Evolutionary conservation across 805 yeast species (phyloP).

Genomic region (Maudiozyma saulgeensis): DNA sequence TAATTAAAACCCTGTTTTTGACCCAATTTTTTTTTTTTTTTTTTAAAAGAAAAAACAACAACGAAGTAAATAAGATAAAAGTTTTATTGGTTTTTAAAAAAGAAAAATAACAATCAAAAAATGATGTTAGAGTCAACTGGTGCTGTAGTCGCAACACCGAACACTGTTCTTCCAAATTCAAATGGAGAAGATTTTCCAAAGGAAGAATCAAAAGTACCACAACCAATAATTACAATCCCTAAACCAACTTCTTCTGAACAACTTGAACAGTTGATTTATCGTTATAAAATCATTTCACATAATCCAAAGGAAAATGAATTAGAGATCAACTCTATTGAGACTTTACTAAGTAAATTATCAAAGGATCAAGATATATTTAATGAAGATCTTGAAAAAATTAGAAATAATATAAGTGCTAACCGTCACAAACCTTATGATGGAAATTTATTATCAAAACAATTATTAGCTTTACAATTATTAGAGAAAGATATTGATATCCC

Average conservation of each 20-base stretch:
- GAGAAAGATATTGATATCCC: constrained; percentile 62
- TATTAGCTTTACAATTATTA: constrained; percentile 53
- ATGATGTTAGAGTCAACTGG: background rate
- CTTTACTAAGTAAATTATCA: constrained; percentile 33
- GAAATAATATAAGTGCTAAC: constrained; percentile 8
- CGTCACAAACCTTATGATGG: background rate
- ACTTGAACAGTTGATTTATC: constrained; percentile 24
- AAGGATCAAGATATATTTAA: constrained; percentile 32
- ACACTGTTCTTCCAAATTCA: background rate
- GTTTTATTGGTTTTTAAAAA: background rate
- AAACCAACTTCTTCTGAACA: constrained; percentile 20
- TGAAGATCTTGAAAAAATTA: constrained; percentile 23
- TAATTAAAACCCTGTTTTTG: background rate
- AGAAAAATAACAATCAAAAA: background rate
- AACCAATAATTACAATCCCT: constrained; percentile 14
- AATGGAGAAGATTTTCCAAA: background rate
- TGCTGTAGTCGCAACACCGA: background rate
- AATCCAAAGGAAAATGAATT: constrained; percentile 17
- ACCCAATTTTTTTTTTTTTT: background rate
- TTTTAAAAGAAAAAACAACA: background rate
- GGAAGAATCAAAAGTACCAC: background rate
- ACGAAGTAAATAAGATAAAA: background rate
- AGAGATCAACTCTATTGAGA: constrained; percentile 39
- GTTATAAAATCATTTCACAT: constrained; percentile 25
- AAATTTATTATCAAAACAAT: constrained; percentile 44